These are phyloP conservation scores for Begonia peltatifolia DNA, from an alignment of 306 rosid species.

Conservation along the genomic window DNA sequence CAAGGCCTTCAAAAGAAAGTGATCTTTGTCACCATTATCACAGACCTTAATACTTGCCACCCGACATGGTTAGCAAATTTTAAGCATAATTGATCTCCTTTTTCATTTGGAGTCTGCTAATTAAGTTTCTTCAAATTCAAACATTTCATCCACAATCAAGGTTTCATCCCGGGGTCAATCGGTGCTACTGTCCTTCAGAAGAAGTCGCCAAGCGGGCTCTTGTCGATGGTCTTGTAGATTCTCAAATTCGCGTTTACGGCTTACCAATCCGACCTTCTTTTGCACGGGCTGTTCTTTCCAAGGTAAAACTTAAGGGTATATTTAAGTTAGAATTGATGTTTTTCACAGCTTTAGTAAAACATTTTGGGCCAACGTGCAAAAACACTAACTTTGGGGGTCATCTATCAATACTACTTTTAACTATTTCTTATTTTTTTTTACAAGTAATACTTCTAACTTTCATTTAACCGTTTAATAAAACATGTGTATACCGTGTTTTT, in stretches of 20 bases:
- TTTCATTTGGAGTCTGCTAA: background rate
- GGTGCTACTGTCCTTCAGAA: constrained; percentile 87
- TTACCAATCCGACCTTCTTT: constrained; percentile 94
- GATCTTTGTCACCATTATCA: constrained; percentile 74
- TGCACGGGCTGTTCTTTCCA: constrained; percentile 71
- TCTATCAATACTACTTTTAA: no score
- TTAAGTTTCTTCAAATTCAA: background rate
- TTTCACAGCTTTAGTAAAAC: no score
- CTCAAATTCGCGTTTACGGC: constrained; percentile 57
- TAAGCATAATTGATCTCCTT: constrained; percentile 1
- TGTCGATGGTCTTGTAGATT: constrained; percentile 64
- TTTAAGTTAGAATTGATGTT: no score
- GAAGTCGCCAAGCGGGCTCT: constrained; percentile 77
- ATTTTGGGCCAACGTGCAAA: no score
- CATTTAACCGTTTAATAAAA: no score
- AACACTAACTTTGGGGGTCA: no score
- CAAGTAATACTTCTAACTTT: no score
- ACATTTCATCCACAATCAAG: constrained; percentile 26
- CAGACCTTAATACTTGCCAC: constrained; percentile 84
- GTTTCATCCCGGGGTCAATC: constrained; percentile 92
- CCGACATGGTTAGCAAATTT: constrained; percentile 68
- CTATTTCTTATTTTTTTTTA: no score
- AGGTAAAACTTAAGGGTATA: constrained; percentile 16
- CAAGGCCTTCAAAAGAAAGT: constrained; percentile 91
- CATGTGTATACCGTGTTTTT: no score